A percentile compares a stretch with the other conserved stretches of the same genome.
These are phyloP conservation scores for Ailanthus altissimus DNA, from an alignment of 345 rosid genomes.

Conservation along the genomic window DNA sequence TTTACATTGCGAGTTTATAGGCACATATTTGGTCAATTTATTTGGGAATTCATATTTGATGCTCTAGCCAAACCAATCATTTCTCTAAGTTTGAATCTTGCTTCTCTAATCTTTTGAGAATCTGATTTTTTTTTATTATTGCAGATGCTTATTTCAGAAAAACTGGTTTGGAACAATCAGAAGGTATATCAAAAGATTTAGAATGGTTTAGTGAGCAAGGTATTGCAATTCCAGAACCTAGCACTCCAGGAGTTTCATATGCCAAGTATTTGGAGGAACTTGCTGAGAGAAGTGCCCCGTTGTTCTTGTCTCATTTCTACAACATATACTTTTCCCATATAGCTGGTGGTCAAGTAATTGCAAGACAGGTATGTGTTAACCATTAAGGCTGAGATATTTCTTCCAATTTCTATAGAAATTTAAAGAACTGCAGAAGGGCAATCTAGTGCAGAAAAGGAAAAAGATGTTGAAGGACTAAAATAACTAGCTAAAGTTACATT, in stretches of 20 bases:
- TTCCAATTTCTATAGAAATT: neutral
- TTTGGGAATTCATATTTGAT: neutral
- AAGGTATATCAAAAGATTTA: conserved; percentile 62
- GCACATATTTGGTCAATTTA: neutral
- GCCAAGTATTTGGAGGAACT: conserved; percentile 69
- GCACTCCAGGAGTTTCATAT: conserved; percentile 63
- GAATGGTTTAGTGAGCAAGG: conserved; percentile 58
- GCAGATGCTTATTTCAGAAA: conserved; percentile 86
- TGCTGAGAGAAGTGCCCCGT: conserved; percentile 67
- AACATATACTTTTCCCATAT: conserved; percentile 87
- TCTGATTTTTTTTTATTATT: conserved; percentile 5
- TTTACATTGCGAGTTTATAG: neutral
- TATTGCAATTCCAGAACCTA: conserved; percentile 58
- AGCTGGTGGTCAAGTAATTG: conserved; percentile 83
- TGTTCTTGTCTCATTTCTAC: conserved; percentile 86
- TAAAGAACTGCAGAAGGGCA: neutral
- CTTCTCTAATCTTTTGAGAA: conserved; percentile 7
- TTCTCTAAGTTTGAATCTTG: conserved; percentile 5
- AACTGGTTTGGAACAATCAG: conserved; percentile 80
- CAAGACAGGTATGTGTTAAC: conserved; percentile 48
- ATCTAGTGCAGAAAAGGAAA: neutral
- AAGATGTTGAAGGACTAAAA: neutral
- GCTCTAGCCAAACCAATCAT: neutral
- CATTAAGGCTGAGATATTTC: neutral
- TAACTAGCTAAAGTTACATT: neutral